phyloP scores from a whole-genome alignment of 1,284 basidiomycete species.

The Ceratobasidium sp. region DNA sequence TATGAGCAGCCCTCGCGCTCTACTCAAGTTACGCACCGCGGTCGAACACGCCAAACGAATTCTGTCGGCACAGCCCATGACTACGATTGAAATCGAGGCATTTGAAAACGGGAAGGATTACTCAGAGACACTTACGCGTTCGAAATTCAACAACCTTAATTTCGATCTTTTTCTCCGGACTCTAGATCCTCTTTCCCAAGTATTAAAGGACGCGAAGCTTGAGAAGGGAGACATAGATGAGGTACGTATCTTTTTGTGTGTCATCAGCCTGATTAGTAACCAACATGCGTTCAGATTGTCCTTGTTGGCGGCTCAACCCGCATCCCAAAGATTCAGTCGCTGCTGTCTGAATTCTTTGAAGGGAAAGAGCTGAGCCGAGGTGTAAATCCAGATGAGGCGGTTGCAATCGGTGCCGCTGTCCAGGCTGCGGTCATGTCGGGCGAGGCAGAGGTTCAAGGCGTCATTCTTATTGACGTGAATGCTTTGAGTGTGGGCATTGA shows the following conservation, averaged over 20 bases:
- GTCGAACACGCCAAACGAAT: slow-evolving; percentile 65
- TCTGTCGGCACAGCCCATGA: slow-evolving; percentile 69
- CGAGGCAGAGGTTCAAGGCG: slow-evolving; percentile 63
- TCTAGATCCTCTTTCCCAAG: slow-evolving; percentile 74
- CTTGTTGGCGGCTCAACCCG: slow-evolving; percentile 73
- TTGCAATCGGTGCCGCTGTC: slow-evolving; percentile 98
- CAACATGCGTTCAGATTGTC: slow-evolving; percentile 68
- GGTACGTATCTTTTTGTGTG: too few relatives aligned
- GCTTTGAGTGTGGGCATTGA: slow-evolving; percentile 60
- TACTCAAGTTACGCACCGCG: slow-evolving; percentile 72
- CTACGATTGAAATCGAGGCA: slow-evolving; percentile 71
- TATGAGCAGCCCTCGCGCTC: slow-evolving; percentile 64
- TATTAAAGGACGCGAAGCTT: slow-evolving; percentile 72
- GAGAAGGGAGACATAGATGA: too few relatives aligned
- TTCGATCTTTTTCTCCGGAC: slow-evolving; percentile 74
- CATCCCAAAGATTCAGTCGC: slow-evolving; percentile 72
- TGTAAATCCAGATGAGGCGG: slow-evolving; percentile 99
- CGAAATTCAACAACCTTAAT: slow-evolving; percentile 74
- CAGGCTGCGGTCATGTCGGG: slow-evolving; percentile 79
- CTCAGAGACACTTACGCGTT: slow-evolving; percentile 69
- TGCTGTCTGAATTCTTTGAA: slow-evolving; percentile 68
- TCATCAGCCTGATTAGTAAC: too few relatives aligned
- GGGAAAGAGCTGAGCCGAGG: slow-evolving; percentile 64
- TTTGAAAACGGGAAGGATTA: slow-evolving; percentile 73
- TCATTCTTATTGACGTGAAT: slow-evolving; percentile 64